Conservation (phyloP, 2,329 filamentous ascomycete species). For the Magnaporthales sp. region DNA sequence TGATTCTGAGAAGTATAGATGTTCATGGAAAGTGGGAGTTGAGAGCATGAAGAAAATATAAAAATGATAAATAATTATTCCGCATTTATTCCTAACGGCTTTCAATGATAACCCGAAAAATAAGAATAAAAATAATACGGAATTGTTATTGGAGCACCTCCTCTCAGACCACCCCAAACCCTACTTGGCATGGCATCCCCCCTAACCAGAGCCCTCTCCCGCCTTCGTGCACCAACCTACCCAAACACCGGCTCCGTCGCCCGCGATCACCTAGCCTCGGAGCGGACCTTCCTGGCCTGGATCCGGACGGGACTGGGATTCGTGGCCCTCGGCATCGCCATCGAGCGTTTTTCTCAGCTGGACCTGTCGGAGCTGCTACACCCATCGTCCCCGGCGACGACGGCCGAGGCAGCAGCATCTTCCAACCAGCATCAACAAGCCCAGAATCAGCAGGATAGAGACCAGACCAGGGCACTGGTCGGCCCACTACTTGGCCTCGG, state of each 20-base stretch:
- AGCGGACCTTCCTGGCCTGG: slow-evolving; percentile 45
- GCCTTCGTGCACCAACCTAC: slow-evolving; percentile 16
- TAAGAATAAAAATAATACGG: no score
- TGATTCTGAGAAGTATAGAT: background rate
- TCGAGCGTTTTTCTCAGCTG: slow-evolving; percentile 35
- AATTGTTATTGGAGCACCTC: no score
- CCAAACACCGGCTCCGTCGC: slow-evolving; percentile 39
- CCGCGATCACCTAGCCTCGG: slow-evolving; percentile 43
- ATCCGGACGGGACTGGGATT: slow-evolving; percentile 41
- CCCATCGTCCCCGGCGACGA: background rate
- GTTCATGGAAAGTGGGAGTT: no score
- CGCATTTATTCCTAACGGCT: no score
- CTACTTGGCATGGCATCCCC: background rate
- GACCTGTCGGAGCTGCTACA: slow-evolving; percentile 23
- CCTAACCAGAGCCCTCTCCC: background rate
- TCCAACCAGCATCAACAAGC: background rate
- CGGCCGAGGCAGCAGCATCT: background rate
- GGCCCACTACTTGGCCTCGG: slow-evolving; percentile 34
- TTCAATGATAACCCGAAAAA: no score
- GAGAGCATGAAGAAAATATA: no score
- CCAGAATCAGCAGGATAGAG: slow-evolving; percentile 12
- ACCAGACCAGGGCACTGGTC: slow-evolving; percentile 23
- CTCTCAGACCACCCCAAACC: no score
- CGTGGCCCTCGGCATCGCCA: slow-evolving; percentile 40
- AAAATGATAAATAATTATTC: no score